Evolutionary conservation across 2,329 filamentous ascomycete genomes (phyloP).

Genomic region (Lachnellula suecica): DNA sequence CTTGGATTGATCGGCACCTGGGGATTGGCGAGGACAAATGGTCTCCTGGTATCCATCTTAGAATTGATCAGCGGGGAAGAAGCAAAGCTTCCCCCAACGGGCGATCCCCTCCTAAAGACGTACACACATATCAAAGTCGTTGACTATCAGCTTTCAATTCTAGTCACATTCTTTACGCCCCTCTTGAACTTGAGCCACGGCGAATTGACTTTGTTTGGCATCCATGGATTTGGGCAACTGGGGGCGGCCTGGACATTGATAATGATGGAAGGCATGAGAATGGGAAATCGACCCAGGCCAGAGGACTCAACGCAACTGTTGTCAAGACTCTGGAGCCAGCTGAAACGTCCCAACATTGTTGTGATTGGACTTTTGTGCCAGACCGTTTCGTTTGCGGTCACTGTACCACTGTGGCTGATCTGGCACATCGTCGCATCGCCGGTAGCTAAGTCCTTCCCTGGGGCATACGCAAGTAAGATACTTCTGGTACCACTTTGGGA

Average conservation of each 20-base stretch:
- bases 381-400: constrained; percentile 42
- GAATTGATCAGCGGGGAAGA: constrained; percentile 8
- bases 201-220: constrained; percentile 20
- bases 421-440: constrained; percentile 43
- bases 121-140: constrained; percentile 24
- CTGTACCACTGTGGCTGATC: constrained; percentile 41
- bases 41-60: constrained; percentile 17
- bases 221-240: constrained; percentile 28
- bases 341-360: constrained; percentile 28
- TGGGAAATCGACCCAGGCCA: constrained; percentile 35
- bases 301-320: too few relatives aligned
- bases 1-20: constrained; percentile 17
- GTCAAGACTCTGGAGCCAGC: not conserved
- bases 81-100: constrained; percentile 19
- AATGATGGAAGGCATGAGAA: constrained; percentile 43
- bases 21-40: constrained; percentile 19
- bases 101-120: constrained; percentile 13
- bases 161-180: constrained; percentile 29
- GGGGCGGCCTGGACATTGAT: constrained; percentile 32
- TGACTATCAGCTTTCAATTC: constrained; percentile 21
- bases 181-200: constrained; percentile 14
- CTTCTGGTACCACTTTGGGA: constrained; percentile 29
- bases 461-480: constrained; percentile 32
- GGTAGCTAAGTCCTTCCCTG: constrained; percentile 32
- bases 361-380: constrained; percentile 42